These are phyloP conservation scores for Fusarium armeniacum DNA, from an alignment of 2,329 filamentous ascomycete species.

Conservation along the genomic window DNA sequence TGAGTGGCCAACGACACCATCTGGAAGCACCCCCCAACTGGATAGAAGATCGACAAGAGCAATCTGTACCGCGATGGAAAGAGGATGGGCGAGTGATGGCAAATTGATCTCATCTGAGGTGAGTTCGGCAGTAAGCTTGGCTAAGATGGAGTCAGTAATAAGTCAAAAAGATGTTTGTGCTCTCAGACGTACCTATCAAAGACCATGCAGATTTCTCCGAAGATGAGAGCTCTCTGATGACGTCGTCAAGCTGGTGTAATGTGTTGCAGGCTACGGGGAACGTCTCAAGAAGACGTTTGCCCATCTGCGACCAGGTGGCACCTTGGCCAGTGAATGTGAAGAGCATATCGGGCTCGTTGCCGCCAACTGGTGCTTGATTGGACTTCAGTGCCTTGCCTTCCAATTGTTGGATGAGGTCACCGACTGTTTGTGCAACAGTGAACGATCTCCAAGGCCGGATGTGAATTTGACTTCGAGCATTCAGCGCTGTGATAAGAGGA, in stretches of 20 bases:
- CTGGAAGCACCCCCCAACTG: slow-evolving; percentile 41
- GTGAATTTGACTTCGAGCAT: slow-evolving; percentile 42
- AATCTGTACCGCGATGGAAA: slow-evolving; percentile 42
- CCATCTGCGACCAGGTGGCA: slow-evolving; percentile 46
- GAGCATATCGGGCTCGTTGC: slow-evolving; percentile 12
- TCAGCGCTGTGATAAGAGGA: slow-evolving; percentile 39
- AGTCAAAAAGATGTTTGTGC: fast-evolving
- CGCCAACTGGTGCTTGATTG: slow-evolving; percentile 17
- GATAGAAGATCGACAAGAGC: slow-evolving; percentile 39
- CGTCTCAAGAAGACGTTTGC: slow-evolving; percentile 40
- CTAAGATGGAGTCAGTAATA: slow-evolving; percentile 25
- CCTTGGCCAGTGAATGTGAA: slow-evolving; percentile 44
- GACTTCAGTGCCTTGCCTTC: slow-evolving; percentile 41
- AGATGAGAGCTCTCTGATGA: slow-evolving; percentile 31
- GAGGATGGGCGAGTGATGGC: slow-evolving; percentile 39
- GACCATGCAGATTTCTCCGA: slow-evolving; percentile 28
- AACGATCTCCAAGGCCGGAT: slow-evolving; percentile 45
- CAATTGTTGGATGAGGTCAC: slow-evolving; percentile 36
- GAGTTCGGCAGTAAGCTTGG: slow-evolving; percentile 37
- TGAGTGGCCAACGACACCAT: slow-evolving; percentile 43
- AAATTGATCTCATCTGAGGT: slow-evolving; percentile 38
- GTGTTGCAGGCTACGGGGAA: slow-evolving; percentile 44
- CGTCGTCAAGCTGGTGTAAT: slow-evolving; percentile 34
- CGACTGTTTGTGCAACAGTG: slow-evolving; percentile 41
- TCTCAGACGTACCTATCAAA: slow-evolving; percentile 19